Evolutionary conservation across 495 filamentous ascomycete genomes (phyloP).

Genomic region (Podospora pseudopauciseta): DNA sequence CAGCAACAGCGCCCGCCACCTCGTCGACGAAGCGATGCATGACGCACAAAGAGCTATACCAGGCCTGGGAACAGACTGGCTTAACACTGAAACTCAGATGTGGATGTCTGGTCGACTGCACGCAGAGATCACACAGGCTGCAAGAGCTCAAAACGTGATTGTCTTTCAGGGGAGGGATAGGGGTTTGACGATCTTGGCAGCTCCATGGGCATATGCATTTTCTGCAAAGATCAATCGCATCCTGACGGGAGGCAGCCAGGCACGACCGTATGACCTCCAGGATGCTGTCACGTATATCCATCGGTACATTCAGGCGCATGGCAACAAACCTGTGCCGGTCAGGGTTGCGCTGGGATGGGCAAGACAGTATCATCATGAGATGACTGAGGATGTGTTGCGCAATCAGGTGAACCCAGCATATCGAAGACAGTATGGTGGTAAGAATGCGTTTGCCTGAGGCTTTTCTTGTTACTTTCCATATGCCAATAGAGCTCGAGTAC

Average conservation of each 20-base stretch:
- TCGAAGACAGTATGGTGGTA: background rate
- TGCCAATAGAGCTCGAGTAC: background rate
- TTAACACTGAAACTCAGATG: constrained; percentile 14
- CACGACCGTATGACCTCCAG: constrained; percentile 10
- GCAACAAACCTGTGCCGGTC: constrained; percentile 7
- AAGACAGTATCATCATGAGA: constrained; percentile 4
- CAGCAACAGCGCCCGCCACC: constrained; percentile 1
- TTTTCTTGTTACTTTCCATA: background rate
- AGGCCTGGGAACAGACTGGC: constrained; percentile 9
- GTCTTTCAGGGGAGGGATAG: background rate
- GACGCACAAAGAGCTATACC: constrained; percentile 3
- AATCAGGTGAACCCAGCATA: constrained; percentile 10
- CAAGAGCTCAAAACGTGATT: constrained; percentile 4
- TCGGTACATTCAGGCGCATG: constrained; percentile 5
- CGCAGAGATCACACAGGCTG: constrained; percentile 8
- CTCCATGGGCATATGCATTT: constrained; percentile 11
- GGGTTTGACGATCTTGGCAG: constrained; percentile 7
- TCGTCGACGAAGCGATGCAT: constrained; percentile 13
- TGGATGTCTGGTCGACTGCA: constrained; percentile 6
- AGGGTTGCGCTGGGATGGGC: constrained; percentile 2
- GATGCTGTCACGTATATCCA: constrained; percentile 12
- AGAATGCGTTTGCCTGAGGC: background rate
- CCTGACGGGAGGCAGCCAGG: constrained; percentile 4
- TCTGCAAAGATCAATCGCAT: constrained; percentile 9
- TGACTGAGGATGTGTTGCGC: background rate